Conservation (phyloP, 2,329 filamentous ascomycete species). For the Aspergillus sp. region DNA sequence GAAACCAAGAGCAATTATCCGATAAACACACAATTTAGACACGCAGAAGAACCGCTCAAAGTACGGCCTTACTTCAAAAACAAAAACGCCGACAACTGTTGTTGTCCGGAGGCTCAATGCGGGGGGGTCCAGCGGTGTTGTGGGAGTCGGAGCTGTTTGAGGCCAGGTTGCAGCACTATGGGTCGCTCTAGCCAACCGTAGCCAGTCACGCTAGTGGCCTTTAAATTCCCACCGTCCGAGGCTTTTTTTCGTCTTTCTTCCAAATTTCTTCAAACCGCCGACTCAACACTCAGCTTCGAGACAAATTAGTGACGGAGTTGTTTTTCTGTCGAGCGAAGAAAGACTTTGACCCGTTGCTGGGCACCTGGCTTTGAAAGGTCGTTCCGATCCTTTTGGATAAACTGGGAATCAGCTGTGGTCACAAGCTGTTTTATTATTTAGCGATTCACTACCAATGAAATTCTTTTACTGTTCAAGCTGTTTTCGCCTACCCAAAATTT, state of each 20-base stretch:
- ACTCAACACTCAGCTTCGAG: constrained; percentile 54
- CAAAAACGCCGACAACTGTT: constrained; percentile 30
- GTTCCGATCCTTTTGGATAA: constrained; percentile 62
- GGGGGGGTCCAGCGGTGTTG: constrained; percentile 34
- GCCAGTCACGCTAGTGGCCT: constrained; percentile 19
- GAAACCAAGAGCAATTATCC: constrained; percentile 17
- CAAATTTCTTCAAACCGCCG: constrained; percentile 47
- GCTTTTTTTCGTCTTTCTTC: constrained; percentile 31
- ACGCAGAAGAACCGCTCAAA: constrained; percentile 23
- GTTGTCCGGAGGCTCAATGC: constrained; percentile 29
- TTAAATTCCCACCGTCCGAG: constrained; percentile 30
- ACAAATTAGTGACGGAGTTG: constrained; percentile 53
- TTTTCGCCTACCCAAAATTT: too few relatives aligned
- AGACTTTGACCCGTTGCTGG: constrained; percentile 65
- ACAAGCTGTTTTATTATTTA: constrained; percentile 37
- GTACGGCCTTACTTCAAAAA: constrained; percentile 32
- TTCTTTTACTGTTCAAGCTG: too few relatives aligned
- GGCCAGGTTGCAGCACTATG: constrained; percentile 47
- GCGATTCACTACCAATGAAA: too few relatives aligned
- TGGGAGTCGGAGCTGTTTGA: constrained; percentile 38
- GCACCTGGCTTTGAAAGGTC: constrained; percentile 68
- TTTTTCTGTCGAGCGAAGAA: constrained; percentile 71
- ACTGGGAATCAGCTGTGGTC: constrained; percentile 73
- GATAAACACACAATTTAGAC: constrained; percentile 22
- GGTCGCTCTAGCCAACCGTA: constrained; percentile 38